Percentiles rank a stretch among this genome's conserved stretches.
phyloP scores from a whole-genome alignment of 176 grass and related monocot genomes.

The Leersia perrieri region DNA sequence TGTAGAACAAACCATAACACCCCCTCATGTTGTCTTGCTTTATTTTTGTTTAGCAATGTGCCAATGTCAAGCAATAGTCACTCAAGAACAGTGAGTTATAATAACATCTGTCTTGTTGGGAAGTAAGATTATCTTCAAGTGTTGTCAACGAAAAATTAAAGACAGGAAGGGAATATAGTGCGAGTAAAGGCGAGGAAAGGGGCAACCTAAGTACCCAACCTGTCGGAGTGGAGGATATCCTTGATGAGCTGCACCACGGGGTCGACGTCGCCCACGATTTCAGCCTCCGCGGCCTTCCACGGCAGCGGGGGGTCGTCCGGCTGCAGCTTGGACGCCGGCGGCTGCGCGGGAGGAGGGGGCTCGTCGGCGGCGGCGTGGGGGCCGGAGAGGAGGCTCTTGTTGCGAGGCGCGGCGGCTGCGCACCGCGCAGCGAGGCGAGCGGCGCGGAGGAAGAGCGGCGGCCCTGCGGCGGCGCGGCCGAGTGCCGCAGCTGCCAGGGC shows the following conservation, averaged over 20 bases:
- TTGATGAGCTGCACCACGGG: constrained; percentile 57
- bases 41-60: no score
- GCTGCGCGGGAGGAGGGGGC: background rate
- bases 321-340: constrained; percentile 21
- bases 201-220: constrained; percentile 33
- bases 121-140: no score
- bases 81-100: no score
- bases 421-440: background rate
- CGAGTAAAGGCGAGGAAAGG: no score
- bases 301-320: constrained; percentile 20
- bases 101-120: no score
- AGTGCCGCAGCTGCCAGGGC: constrained; percentile 33
- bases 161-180: no score
- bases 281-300: constrained; percentile 57
- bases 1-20: no score
- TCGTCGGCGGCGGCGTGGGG: constrained; percentile 31
- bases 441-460: constrained; percentile 23
- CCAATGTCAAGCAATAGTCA: no score
- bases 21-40: no score
- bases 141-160: background rate
- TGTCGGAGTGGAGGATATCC: constrained; percentile 84
- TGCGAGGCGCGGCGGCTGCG: constrained; percentile 14
- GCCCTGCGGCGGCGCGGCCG: background rate
- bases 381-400: constrained; percentile 17
- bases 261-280: constrained; percentile 64